Evolutionary conservation across 106 monocot species (phyloP).

Genomic region (Dendrobium nobile): DNA sequence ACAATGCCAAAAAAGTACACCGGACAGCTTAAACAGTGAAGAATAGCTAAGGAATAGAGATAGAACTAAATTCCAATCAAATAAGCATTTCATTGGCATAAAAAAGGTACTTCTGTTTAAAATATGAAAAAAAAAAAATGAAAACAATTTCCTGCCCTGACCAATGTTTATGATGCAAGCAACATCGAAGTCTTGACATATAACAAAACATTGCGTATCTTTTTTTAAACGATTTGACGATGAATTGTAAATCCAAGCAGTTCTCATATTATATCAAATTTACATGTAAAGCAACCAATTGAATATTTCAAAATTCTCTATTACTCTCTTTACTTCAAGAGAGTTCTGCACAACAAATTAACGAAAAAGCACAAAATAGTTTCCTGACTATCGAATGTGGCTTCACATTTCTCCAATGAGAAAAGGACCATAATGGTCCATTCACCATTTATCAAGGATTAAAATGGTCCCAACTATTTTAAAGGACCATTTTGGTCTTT

Average conservation of each 20-base stretch:
- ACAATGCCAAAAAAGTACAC: background rate
- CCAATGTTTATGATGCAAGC: background rate
- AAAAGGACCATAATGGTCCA: too few species aligned
- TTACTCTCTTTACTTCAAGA: background rate
- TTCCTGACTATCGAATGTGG: too few species aligned
- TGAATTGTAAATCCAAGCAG: background rate
- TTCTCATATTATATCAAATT: background rate
- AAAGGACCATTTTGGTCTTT: too few species aligned
- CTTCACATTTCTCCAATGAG: too few species aligned
- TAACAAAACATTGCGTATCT: background rate
- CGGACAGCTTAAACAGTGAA: too few species aligned
- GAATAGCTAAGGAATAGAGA: background rate
- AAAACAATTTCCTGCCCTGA: background rate
- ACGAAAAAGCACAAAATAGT: background rate
- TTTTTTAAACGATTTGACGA: background rate
- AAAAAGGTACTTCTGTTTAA: background rate
- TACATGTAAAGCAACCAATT: background rate
- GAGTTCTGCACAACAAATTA: background rate
- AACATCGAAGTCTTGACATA: background rate
- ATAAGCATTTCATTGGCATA: background rate
- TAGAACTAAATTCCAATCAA: background rate
- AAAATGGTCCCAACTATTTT: too few species aligned
- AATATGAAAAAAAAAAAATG: background rate
- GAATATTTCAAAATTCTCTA: background rate
- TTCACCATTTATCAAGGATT: too few species aligned